Evolutionary conservation across 2,329 filamentous ascomycete species (phyloP).

Genomic region (Botrytis paeoniae): DNA sequence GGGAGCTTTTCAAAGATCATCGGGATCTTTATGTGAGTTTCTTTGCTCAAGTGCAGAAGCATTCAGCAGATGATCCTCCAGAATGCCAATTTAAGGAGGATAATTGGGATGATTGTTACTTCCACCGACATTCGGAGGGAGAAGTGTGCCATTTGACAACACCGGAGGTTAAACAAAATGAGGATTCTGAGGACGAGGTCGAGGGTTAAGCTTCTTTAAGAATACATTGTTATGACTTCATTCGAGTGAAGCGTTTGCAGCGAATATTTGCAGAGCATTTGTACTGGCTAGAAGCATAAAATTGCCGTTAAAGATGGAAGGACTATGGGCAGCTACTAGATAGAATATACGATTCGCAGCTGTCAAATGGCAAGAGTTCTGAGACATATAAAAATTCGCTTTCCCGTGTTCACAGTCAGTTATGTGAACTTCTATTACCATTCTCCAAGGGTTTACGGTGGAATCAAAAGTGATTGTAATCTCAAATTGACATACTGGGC

Average conservation of each 20-base stretch:
- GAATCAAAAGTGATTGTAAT: neutral
- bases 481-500: neutral
- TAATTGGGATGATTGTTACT: too few species aligned
- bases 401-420: neutral
- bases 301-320: accelerated
- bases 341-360: neutral
- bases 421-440: neutral
- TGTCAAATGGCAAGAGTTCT: neutral
- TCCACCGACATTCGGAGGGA: neutral
- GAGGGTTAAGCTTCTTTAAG: neutral
- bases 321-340: neutral
- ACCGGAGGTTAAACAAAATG: neutral
- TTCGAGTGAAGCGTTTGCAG: neutral
- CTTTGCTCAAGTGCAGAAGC: neutral
- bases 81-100: too few species aligned
- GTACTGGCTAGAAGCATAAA: neutral
- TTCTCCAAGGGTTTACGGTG: neutral
- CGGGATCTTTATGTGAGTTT: neutral
- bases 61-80: neutral
- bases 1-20: too few species aligned
- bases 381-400: neutral
- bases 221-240: neutral
- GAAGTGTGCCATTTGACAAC: neutral
- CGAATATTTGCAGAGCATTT: neutral
- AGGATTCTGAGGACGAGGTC: neutral